Evolutionary conservation across 257 asterid genomes (phyloP).

Genomic region (Lantana camara): DNA sequence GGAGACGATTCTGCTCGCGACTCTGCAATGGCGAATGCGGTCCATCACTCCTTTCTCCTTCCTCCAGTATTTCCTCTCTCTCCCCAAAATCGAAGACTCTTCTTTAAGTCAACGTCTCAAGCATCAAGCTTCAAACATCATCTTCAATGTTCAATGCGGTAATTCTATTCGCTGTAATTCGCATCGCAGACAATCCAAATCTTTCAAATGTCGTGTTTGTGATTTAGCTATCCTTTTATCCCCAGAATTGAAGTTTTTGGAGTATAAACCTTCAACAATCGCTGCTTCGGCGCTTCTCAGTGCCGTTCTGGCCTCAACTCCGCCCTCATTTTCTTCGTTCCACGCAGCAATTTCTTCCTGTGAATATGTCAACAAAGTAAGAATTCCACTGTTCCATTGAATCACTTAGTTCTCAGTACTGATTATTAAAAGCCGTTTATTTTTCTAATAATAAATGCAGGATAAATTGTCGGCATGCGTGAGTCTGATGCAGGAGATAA

Average conservation of each 20-base stretch:
- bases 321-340: constrained; percentile 37
- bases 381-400: constrained; percentile 16
- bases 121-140: constrained; percentile 43
- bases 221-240: neutral
- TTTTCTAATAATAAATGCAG: constrained; percentile 27
- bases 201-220: neutral
- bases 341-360: constrained; percentile 34
- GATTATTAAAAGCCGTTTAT: neutral
- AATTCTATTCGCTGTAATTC: no score
- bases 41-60: constrained; percentile 68
- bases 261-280: constrained; percentile 51
- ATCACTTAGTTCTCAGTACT: neutral
- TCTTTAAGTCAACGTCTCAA: constrained; percentile 35
- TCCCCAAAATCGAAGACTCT: constrained; percentile 35
- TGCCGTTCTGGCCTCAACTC: constrained; percentile 45
- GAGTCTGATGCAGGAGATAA: constrained; percentile 36
- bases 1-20: constrained; percentile 52
- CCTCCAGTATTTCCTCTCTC: constrained; percentile 44
- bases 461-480: constrained; percentile 45
- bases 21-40: constrained; percentile 62
- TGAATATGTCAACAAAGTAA: constrained; percentile 43
- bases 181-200: no score
- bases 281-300: constrained; percentile 65
- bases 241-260: constrained; percentile 47
- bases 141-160: constrained; percentile 52